Evolutionary conservation across 176 grass and related monocot species (phyloP).

Genomic region (Cocos nucifera): DNA sequence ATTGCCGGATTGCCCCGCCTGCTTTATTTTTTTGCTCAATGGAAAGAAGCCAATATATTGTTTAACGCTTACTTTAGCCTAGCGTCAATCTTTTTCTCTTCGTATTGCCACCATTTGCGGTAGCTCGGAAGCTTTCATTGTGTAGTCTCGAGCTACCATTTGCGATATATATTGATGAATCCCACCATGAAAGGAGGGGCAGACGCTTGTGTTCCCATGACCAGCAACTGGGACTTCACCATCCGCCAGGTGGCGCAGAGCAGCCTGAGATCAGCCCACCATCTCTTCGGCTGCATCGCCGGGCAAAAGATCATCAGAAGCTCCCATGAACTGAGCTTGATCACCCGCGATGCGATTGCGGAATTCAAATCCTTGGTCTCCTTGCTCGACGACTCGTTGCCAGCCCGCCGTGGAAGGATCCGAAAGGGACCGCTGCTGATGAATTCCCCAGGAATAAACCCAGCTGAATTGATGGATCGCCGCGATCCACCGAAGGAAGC

Average conservation of each 20-base stretch:
- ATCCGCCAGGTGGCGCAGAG: constrained; percentile 10
- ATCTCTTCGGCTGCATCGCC: not conserved
- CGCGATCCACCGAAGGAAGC: not conserved
- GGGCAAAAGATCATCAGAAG: not conserved
- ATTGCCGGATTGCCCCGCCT: not conserved
- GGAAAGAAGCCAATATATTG: no score
- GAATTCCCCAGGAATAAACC: not conserved
- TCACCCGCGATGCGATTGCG: not conserved
- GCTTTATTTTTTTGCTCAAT: not conserved
- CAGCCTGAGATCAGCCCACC: constrained; percentile 3
- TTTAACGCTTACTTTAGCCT: not conserved
- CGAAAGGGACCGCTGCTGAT: constrained; percentile 8
- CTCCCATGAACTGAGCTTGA: constrained; percentile 3
- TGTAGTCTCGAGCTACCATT: not conserved
- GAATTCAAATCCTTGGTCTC: constrained; percentile 3
- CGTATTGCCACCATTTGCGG: not conserved
- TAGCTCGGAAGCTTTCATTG: not conserved
- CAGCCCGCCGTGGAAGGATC: not conserved
- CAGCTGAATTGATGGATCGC: not conserved
- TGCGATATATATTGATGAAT: not conserved
- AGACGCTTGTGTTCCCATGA: no score
- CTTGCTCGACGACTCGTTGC: not conserved
- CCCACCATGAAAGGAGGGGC: not conserved
- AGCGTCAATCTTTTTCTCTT: not conserved
- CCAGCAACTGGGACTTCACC: not conserved